Conservation (phyloP, 179 eudicot genomes). For the Silene noctiflora region DNA sequence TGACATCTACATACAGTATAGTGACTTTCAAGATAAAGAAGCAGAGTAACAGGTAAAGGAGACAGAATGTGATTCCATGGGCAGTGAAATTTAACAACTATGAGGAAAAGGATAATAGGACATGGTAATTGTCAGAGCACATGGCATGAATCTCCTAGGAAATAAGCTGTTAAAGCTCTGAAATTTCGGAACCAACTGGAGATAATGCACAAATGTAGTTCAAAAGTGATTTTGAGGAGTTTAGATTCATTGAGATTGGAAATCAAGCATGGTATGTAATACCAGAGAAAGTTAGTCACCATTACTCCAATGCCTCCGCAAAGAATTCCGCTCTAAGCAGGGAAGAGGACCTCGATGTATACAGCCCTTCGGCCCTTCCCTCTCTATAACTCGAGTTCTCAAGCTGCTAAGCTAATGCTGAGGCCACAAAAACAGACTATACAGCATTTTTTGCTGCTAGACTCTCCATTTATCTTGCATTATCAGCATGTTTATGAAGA, state of each 20-base stretch:
- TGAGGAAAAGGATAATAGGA: neutral
- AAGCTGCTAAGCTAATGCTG: no score
- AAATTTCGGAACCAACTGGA: neutral
- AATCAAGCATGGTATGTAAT: no score
- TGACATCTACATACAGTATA: neutral
- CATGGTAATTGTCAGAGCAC: neutral
- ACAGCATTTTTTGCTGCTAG: no score
- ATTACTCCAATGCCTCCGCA: neutral
- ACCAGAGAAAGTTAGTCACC: neutral
- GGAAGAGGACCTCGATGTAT: no score
- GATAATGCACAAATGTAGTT: neutral
- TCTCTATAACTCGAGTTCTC: no score
- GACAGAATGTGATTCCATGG: conserved; percentile 7
- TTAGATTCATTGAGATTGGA: no score
- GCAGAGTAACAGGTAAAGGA: neutral
- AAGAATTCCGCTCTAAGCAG: neutral
- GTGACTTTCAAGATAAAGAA: neutral
- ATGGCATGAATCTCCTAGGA: neutral
- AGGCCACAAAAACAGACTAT: no score
- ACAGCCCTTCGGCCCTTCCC: no score
- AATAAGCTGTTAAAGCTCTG: neutral
- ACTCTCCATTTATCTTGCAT: no score
- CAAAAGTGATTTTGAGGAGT: neutral
- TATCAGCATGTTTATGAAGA: no score
- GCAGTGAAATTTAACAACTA: neutral